Base-by-base conservation (phyloP, 2,329 filamentous ascomycete genomes). In the Gaeumannomyces tritici region DNA sequence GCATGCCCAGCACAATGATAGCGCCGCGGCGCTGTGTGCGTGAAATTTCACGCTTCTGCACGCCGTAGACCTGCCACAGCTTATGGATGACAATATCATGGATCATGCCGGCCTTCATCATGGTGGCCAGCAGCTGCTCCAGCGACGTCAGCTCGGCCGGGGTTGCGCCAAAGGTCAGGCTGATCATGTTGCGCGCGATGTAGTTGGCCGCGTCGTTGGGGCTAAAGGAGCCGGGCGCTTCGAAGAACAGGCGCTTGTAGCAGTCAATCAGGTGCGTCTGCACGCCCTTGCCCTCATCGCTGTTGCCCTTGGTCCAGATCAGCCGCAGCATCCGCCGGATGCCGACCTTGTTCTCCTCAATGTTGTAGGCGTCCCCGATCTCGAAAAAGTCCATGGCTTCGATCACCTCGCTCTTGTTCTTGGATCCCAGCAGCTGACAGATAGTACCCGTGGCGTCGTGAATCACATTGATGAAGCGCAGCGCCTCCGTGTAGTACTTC, bases 241-340 rank as follows among this genome's bases (percentile, higher is more conserved):
- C 91, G 69, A 99, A 99, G 76, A 98, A 99, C 0, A 99, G 84
- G 26, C 91, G 87, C 72, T 90, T 95, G 79, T 99, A 99, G 74
- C 91, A 96, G 68, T 99, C 95, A 67, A 99, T 96, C 33, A 99
- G 82, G 74, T 99, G 95, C 2, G 90, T 90, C 73, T 99, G 96
- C 2, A 99, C 93, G 62, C 95, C 95, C 77, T 98, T 99, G 69
- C 96, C 95, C 80, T 99, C 96, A 70, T 99, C 95, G 69, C 92
- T 98, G 76, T 98, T 99, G 68, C 95, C 93, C 77, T 99, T 99
- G 66, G 95, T 99, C 95, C 95, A 99, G 73, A 99, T 99, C 26
- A 99, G 81, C 61, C 93, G 88, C 66, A 99, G 82, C 95, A 99
- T 99, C 63, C 92, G 89, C 64, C 93, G 86, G 70, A 99, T 98